These are phyloP conservation scores for Populus ilicifolia DNA, from an alignment of 345 rosid genomes.

Conservation along the genomic window DNA sequence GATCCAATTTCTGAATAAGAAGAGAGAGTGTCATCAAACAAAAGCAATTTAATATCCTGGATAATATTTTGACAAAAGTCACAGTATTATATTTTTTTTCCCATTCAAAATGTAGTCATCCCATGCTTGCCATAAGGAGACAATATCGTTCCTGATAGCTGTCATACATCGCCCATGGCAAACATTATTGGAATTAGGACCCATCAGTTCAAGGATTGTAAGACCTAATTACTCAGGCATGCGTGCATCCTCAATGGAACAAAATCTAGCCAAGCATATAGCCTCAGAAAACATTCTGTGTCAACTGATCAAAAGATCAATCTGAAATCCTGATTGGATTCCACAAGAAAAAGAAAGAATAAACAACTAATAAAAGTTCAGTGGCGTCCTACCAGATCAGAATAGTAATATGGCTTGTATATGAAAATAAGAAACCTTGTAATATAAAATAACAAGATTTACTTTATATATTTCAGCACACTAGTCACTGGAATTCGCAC, in stretches of 20 bases:
- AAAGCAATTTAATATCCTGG: not conserved
- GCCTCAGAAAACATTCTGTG: not conserved
- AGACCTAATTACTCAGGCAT: not conserved
- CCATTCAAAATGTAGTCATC: not conserved
- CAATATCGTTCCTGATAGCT: not conserved
- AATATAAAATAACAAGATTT: not conserved
- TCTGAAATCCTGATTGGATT: not conserved
- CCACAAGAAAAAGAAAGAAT: not conserved
- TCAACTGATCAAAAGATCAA: not conserved
- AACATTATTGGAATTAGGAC: not conserved
- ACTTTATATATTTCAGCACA: not conserved
- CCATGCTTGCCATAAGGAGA: not conserved
- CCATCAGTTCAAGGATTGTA: not conserved
- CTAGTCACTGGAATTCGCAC: not conserved
- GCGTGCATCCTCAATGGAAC: not conserved
- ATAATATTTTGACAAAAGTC: not conserved
- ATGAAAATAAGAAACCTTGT: not conserved
- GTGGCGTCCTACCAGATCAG: not conserved
- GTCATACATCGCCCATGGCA: not conserved
- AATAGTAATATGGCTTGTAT: not conserved
- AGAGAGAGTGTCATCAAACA: not conserved
- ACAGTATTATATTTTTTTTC: not conserved
- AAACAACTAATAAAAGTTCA: not conserved
- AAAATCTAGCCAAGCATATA: not conserved
- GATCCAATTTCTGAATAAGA: slow-evolving; percentile 65